Evolutionary conservation across 306 rosid species (phyloP).

Genomic region (Trifolium repens): DNA sequence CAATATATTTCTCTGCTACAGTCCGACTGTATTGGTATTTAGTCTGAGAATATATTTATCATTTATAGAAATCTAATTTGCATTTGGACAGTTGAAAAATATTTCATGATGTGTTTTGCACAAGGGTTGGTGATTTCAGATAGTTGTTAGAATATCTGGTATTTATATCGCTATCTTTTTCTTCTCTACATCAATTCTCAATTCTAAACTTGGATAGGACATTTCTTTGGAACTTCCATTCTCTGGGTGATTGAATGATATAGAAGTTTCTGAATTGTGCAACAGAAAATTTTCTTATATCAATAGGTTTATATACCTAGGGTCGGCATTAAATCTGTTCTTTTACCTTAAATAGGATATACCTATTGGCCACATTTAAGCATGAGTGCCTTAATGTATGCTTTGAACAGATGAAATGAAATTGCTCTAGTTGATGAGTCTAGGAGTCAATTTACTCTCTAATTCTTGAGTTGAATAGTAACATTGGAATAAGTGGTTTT

Average conservation of each 20-base stretch:
- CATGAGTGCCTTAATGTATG: constrained; percentile 6
- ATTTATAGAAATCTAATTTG: constrained; percentile 8
- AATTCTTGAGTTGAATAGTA: background rate
- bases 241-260: background rate
- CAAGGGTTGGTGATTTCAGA: constrained; percentile 11
- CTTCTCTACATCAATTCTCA: background rate
- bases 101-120: constrained; percentile 3
- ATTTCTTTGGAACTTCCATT: constrained; percentile 7
- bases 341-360: background rate
- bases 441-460: background rate
- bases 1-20: constrained; percentile 3
- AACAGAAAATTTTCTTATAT: constrained; percentile 1
- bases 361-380: constrained; percentile 4
- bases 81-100: background rate
- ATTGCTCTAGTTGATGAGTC: background rate
- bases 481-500: background rate
- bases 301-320: constrained; percentile 5
- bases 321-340: background rate
- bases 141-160: background rate
- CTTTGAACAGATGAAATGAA: background rate
- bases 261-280: constrained; percentile 6
- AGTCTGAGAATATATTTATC: background rate
- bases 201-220: background rate
- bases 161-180: background rate
- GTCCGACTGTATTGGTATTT: background rate